A percentile compares a stretch with the other conserved stretches of the same genome.
phyloP scores from a whole-genome alignment of 2,329 filamentous ascomycete species.

The Botrytis squamosa region DNA sequence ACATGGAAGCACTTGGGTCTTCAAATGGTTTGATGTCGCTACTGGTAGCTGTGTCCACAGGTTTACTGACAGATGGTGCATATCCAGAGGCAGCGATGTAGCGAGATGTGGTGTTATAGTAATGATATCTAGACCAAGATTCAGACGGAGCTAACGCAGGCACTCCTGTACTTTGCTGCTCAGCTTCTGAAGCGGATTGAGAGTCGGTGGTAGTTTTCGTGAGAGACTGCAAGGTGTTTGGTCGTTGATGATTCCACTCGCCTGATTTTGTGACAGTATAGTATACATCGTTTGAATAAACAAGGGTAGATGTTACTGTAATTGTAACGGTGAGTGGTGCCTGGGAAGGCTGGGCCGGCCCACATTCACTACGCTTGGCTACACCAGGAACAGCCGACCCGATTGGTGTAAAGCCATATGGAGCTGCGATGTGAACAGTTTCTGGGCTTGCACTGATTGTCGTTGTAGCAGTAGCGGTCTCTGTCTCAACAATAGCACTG shows the following conservation, averaged over 20 bases:
- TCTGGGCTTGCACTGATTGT: neutral
- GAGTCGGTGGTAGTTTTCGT: neutral
- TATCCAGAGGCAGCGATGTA: neutral
- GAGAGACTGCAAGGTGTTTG: slow-evolving; percentile 2
- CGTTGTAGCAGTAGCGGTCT: neutral
- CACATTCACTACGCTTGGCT: slow-evolving; percentile 1
- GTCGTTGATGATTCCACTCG: neutral
- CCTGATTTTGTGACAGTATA: neutral
- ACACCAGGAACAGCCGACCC: neutral
- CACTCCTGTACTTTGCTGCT: neutral
- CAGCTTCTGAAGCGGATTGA: neutral
- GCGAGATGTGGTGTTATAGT: neutral
- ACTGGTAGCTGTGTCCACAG: neutral
- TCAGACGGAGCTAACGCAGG: neutral
- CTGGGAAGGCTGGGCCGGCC: neutral
- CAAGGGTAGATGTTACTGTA: neutral
- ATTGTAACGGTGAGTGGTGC: neutral
- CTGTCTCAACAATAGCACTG: neutral
- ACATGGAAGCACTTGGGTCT: neutral
- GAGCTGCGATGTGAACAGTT: neutral
- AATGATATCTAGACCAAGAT: neutral
- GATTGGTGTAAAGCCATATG: neutral
- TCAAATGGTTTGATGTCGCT: neutral
- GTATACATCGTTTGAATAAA: neutral
- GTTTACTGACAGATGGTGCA: neutral